Conservation (phyloP, 345 rosid species). For the Syzygium oleosum region DNA sequence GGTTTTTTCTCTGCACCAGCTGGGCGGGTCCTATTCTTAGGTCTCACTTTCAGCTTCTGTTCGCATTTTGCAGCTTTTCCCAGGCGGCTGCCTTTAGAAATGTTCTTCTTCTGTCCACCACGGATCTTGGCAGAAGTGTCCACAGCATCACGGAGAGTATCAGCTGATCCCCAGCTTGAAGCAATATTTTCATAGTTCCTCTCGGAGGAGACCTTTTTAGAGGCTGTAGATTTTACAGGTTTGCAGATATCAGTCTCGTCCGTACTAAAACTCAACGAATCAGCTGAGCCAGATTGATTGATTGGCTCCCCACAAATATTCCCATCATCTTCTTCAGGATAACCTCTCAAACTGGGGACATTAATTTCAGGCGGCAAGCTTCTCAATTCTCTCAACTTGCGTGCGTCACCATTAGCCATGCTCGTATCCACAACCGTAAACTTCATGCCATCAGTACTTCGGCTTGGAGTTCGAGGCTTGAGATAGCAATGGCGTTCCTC, state of each 20-base stretch:
- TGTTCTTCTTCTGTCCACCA: conserved; percentile 6
- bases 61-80: conserved; percentile 1
- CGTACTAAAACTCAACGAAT: conserved; percentile 8
- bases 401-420: conserved; percentile 15
- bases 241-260: conserved; percentile 9
- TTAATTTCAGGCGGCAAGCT: conserved; percentile 27
- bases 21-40: conserved; percentile 3
- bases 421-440: conserved; percentile 55
- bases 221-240: conserved; percentile 5
- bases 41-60: conserved; percentile 7
- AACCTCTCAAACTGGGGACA: conserved; percentile 6
- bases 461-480: conserved; percentile 27
- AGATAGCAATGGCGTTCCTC: conserved; percentile 34
- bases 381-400: conserved; percentile 33
- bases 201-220: background rate
- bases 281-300: conserved; percentile 19
- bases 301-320: conserved; percentile 17
- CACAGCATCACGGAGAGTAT: conserved; percentile 2
- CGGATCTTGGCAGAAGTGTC: conserved; percentile 4
- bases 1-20: conserved; percentile 15
- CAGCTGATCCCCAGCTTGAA: background rate
- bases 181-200: conserved; percentile 5
- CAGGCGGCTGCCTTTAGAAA: background rate
- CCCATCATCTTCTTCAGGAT: conserved; percentile 22
- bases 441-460: conserved; percentile 11